phyloP scores from a whole-genome alignment of 2,329 filamentous ascomycete species.

The Aspergillus sp. region DNA sequence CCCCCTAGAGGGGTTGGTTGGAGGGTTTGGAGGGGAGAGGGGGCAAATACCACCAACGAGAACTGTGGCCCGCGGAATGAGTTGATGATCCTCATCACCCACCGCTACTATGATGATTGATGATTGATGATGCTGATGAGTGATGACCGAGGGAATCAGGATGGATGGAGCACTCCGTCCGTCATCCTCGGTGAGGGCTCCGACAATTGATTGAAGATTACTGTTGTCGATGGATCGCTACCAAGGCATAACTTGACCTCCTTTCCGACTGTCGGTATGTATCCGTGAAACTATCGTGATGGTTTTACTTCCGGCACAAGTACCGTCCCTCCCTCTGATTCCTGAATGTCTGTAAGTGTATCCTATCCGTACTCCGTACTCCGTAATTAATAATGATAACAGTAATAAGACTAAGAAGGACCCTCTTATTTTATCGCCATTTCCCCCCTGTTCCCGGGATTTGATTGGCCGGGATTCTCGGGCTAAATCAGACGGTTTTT shows the following conservation, averaged over 20 bases:
- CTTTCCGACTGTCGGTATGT: too few species aligned
- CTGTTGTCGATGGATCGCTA: too few species aligned
- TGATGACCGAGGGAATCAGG: too few species aligned
- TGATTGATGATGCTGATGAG: too few species aligned
- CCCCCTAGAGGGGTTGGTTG: conserved; percentile 12
- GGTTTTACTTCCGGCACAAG: too few species aligned
- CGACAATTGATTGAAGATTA: too few species aligned
- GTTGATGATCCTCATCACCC: conserved; percentile 23
- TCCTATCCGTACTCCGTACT: too few species aligned
- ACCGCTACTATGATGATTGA: conserved; percentile 13
- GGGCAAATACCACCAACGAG: conserved; percentile 14
- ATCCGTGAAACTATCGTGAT: too few species aligned
- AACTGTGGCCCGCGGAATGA: conserved; percentile 12
- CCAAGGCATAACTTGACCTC: too few species aligned
- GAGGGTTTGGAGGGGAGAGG: not conserved
- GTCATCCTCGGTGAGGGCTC: too few species aligned
- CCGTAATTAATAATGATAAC: not conserved
- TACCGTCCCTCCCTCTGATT: not conserved
- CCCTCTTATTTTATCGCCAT: not conserved
- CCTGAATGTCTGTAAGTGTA: not conserved
- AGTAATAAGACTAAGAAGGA: not conserved
- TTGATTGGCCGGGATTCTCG: not conserved
- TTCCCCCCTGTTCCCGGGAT: not conserved
- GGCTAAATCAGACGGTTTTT: not conserved
- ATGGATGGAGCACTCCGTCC: too few species aligned